These are phyloP conservation scores for Lactarius vividus DNA, from an alignment of 768 basidiomycete genomes.

Conservation along the genomic window DNA sequence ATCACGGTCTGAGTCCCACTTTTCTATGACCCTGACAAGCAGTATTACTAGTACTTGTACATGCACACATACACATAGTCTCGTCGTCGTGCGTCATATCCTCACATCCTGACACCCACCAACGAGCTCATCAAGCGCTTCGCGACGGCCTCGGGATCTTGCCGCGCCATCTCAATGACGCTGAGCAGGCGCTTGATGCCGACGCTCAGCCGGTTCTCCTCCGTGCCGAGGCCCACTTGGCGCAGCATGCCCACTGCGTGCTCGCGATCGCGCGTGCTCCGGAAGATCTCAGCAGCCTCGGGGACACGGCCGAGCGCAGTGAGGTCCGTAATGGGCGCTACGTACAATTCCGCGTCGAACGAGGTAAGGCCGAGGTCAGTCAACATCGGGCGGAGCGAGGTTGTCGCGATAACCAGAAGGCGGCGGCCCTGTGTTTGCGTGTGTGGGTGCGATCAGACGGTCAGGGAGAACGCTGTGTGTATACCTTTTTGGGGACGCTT, in stretches of 20 bases:
- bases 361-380: slow-evolving; percentile 82
- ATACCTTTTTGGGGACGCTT: slow-evolving; percentile 92
- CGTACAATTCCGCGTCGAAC: slow-evolving; percentile 84
- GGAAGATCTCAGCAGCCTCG: slow-evolving; percentile 76
- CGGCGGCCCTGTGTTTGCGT: slow-evolving; percentile 61
- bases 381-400: slow-evolving; percentile 82
- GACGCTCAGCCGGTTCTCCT: slow-evolving; percentile 55
- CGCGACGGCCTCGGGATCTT: slow-evolving; percentile 83
- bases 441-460: neutral
- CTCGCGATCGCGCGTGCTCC: slow-evolving; percentile 48
- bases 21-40: too few relatives aligned
- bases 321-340: slow-evolving; percentile 76
- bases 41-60: neutral
- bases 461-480: slow-evolving; percentile 15
- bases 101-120: slow-evolving; percentile 49
- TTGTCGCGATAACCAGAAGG: slow-evolving; percentile 87
- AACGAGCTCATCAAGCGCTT: slow-evolving; percentile 64
- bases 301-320: slow-evolving; percentile 72
- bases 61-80: neutral
- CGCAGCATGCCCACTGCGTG: slow-evolving; percentile 63
- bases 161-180: slow-evolving; percentile 95
- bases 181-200: slow-evolving; percentile 94
- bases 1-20: too few relatives aligned
- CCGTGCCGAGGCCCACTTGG: slow-evolving; percentile 67
- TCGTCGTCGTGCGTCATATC: neutral